Evolutionary conservation across 768 basidiomycete genomes (phyloP).

Genomic region (Agaricus sinodeliciosus): DNA sequence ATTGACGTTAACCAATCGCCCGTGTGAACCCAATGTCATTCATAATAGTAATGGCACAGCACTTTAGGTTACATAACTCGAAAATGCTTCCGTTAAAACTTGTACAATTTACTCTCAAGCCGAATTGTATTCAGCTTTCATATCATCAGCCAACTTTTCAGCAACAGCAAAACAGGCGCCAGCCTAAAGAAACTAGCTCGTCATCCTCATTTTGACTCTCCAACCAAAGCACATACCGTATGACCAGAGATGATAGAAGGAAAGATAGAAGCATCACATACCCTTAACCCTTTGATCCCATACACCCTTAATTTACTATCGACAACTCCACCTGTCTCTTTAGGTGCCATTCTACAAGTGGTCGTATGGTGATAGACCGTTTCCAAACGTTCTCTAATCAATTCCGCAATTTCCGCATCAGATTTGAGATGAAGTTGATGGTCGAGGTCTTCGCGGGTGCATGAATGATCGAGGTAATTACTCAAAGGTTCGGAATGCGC

Average conservation of each 20-base stretch:
- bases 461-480: slow-evolving; percentile 27
- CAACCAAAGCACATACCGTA: slow-evolving; percentile 27
- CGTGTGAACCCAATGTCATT: no score
- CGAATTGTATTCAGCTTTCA: slow-evolving; percentile 20
- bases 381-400: slow-evolving; percentile 34
- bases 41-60: no score
- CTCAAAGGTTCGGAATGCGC: slow-evolving; percentile 33
- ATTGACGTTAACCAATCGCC: no score
- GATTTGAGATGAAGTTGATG: slow-evolving; percentile 29
- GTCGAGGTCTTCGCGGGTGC: slow-evolving; percentile 30
- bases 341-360: slow-evolving; percentile 41
- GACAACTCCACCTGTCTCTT: slow-evolving; percentile 32
- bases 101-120: not conserved
- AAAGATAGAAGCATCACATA: slow-evolving; percentile 44
- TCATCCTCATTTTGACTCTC: not conserved
- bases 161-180: slow-evolving; percentile 25
- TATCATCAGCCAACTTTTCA: slow-evolving; percentile 25
- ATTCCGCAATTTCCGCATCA: slow-evolving; percentile 34
- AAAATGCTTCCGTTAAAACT: no score
- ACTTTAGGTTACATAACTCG: no score
- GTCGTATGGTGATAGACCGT: slow-evolving; percentile 44
- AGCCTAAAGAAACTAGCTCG: slow-evolving; percentile 12
- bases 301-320: slow-evolving; percentile 31
- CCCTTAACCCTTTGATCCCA: slow-evolving; percentile 34
- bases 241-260: slow-evolving; percentile 42